Conservation (phyloP, 768 basidiomycete species). For the Sarcomyxa edulis region DNA sequence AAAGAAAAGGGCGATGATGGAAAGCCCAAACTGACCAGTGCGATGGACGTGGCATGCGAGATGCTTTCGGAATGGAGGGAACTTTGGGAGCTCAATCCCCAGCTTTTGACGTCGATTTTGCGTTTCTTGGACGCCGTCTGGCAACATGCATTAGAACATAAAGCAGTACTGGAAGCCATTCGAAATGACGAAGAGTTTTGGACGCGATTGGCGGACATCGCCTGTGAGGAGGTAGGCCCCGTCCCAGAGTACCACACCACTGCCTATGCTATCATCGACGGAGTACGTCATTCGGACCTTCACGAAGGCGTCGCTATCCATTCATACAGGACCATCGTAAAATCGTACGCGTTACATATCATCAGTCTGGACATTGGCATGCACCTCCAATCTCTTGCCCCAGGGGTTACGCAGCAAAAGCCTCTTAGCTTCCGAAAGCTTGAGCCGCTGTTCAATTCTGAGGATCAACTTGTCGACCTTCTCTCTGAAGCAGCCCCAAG, state of each 20-base stretch:
- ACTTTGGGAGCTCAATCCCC: slow-evolving; percentile 74
- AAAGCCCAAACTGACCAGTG: slow-evolving; percentile 42
- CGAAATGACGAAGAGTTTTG: slow-evolving; percentile 62
- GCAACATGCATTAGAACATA: slow-evolving; percentile 78
- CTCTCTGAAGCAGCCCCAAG: slow-evolving; percentile 65
- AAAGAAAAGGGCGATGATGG: slow-evolving; percentile 27
- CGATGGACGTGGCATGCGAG: slow-evolving; percentile 62
- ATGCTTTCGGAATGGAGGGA: slow-evolving; percentile 67
- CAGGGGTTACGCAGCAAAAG: slow-evolving; percentile 33
- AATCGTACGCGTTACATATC: slow-evolving; percentile 72
- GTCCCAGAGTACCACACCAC: slow-evolving; percentile 62
- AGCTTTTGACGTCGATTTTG: slow-evolving; percentile 67
- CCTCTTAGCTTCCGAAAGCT: slow-evolving; percentile 59
- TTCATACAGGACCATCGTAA: slow-evolving; percentile 64
- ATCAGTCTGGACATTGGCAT: slow-evolving; percentile 71
- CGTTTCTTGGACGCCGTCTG: slow-evolving; percentile 74
- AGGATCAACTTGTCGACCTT: slow-evolving; percentile 62
- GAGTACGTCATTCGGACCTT: slow-evolving; percentile 43
- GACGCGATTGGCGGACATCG: slow-evolving; percentile 59
- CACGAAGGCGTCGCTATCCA: slow-evolving; percentile 60
- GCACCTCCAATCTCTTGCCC: slow-evolving; percentile 38
- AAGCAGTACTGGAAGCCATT: slow-evolving; percentile 45
- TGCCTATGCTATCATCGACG: slow-evolving; percentile 42
- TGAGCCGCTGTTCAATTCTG: slow-evolving; percentile 49
- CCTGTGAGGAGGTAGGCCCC: slow-evolving; percentile 67